Conservation (phyloP, 179 eudicot genomes). For the Actinidia polygama region DNA sequence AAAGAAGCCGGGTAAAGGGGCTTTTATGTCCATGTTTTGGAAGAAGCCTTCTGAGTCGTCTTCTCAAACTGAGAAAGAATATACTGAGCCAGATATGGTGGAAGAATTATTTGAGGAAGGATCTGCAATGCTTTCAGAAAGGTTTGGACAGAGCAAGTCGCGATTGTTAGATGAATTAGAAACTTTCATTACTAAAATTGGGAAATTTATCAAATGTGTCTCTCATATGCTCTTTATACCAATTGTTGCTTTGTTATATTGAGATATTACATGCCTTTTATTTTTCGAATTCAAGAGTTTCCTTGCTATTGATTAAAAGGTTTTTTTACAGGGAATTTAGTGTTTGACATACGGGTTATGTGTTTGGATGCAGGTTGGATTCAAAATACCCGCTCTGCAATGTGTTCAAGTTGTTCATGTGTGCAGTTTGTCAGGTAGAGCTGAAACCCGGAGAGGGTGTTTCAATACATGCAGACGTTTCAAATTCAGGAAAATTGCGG, state of each 20-base stretch:
- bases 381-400: conserved; percentile 91
- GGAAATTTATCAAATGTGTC: not conserved
- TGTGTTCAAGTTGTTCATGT: conserved; percentile 91
- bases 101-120: conserved; percentile 96
- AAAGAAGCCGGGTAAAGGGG: conserved; percentile 80
- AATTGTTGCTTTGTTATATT: not conserved
- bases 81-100: conserved; percentile 71
- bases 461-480: conserved; percentile 68
- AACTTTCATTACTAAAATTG: conserved; percentile 7
- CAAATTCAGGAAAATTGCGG: conserved; percentile 57
- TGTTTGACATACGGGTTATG: not conserved
- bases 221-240: not conserved
- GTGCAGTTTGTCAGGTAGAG: conserved; percentile 95
- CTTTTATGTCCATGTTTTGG: conserved; percentile 76
- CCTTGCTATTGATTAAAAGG: not conserved
- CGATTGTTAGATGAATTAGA: conserved; percentile 1
- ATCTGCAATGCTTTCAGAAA: conserved; percentile 86
- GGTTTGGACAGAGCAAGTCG: conserved; percentile 43
- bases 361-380: conserved; percentile 68
- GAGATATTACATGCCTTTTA: not conserved
- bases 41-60: conserved; percentile 70
- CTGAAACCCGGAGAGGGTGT: conserved; percentile 93
- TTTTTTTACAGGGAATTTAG: not conserved
- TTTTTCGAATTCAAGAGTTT: not conserved
- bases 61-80: conserved; percentile 56